Conservation (phyloP, 306 rosid genomes). For the Luffa acutangula region DNA sequence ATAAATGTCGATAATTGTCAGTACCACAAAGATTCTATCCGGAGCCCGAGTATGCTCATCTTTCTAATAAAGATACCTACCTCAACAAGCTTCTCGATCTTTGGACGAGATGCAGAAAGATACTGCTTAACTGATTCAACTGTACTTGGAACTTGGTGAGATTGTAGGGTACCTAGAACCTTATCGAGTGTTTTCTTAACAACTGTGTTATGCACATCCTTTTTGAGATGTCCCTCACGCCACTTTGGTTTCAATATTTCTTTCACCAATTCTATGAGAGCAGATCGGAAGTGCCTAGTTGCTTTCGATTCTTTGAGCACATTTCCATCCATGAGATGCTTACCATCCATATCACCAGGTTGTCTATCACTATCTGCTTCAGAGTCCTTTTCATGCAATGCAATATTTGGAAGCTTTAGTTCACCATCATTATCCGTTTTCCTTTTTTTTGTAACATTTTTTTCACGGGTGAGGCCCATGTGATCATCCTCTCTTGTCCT, state of each 20-base stretch:
- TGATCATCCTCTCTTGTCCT: slow-evolving; percentile 25
- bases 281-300: slow-evolving; percentile 39
- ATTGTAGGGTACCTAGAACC: slow-evolving; percentile 61
- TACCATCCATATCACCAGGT: slow-evolving; percentile 34
- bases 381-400: slow-evolving; percentile 25
- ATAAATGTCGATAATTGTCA: slow-evolving; percentile 29
- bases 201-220: slow-evolving; percentile 65
- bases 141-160: slow-evolving; percentile 61
- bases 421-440: slow-evolving; percentile 19
- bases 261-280: slow-evolving; percentile 76
- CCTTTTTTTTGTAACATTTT: slow-evolving; percentile 21
- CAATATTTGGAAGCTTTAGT: slow-evolving; percentile 34
- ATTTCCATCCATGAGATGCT: slow-evolving; percentile 28
- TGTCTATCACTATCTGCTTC: slow-evolving; percentile 36
- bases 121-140: slow-evolving; percentile 47
- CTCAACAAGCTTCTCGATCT: slow-evolving; percentile 74
- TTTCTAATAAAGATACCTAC: slow-evolving; percentile 33
- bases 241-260: slow-evolving; percentile 83
- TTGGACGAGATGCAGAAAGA: slow-evolving; percentile 47
- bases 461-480: slow-evolving; percentile 13
- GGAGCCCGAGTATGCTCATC: slow-evolving; percentile 15
- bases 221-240: slow-evolving; percentile 75
- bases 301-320: slow-evolving; percentile 47
- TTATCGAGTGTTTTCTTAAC: slow-evolving; percentile 81
- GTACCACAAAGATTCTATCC: slow-evolving; percentile 15